Base-by-base conservation (phyloP, 2,329 filamentous ascomycete genomes). In the Fusarium metavorans region DNA sequence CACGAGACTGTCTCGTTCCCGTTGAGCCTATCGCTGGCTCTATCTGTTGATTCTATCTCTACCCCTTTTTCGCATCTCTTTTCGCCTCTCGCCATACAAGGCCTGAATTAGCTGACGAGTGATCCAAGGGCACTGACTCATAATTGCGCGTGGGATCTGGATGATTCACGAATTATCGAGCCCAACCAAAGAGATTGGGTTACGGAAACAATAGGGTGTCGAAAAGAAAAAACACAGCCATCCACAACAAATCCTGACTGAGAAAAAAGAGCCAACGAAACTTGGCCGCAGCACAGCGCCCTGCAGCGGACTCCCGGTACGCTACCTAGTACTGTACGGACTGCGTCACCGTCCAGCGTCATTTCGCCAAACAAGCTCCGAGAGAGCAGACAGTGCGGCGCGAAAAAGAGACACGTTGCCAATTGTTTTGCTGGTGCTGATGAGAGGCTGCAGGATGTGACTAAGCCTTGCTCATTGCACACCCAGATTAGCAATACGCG, bases 321-420 rank as follows among this genome's bases (percentile, higher is more conserved):
- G 48, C 71, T 52, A 52, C 48, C 48, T 52, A 32, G 48, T 62
- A 66, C 71, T 68, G 66, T 69, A 63, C 60, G 68, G 64, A 73
- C 72, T 78, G 74, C 76, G 76, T 77, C 76, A 78, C 76, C 71
- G 69, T 77, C 48, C 70, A 70, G 64, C 63, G 66, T 78, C 74
- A 77, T 75, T 73, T 68, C 74, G 74, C 71, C 71, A 70, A 70
- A 70, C 52, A 68, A 66, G 58, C 23, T 62, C 39, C 59, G 62
- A 54, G 56, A 35, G 67, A 72, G 32, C 20, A 35, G 65, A 76
- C 75, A 76, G 77, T 78, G 76, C 72, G 72, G 54, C 58, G 52
- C 61, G 54, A 57, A 67, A 34, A 30, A 7, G 9, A 43, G 25
- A 20, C 41, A 79, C 77, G 67, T 76, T 80, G 67, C 34, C 62